These are phyloP conservation scores for Hypoxylon sp. DNA, from an alignment of 2,329 filamentous ascomycete genomes.

Conservation along the genomic window DNA sequence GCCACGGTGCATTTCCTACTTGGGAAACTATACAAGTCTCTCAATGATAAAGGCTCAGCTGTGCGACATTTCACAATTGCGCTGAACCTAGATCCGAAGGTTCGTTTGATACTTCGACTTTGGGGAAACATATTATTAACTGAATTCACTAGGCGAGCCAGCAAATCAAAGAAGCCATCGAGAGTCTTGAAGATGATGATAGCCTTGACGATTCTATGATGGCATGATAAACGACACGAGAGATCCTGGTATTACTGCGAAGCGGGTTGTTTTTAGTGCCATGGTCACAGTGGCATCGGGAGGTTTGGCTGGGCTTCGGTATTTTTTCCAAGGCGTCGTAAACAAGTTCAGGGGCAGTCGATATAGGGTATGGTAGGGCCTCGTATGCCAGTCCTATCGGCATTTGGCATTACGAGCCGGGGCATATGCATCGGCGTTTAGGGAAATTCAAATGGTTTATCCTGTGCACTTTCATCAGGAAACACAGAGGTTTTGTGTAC, in stretches of 20 bases:
- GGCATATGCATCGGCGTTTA: conserved; percentile 53
- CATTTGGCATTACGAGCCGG: conserved; percentile 43
- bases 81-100: conserved; percentile 96
- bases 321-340: conserved; percentile 31
- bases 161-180: conserved; percentile 97
- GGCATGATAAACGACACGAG: conserved; percentile 60
- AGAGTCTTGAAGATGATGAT: conserved; percentile 86
- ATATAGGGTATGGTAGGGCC: conserved; percentile 24
- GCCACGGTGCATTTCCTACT: conserved; percentile 96
- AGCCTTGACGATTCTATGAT: conserved; percentile 78
- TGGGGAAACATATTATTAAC: conserved; percentile 46
- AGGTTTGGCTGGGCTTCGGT: conserved; percentile 23
- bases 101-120: conserved; percentile 59
- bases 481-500: conserved; percentile 50
- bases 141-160: conserved; percentile 77
- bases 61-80: conserved; percentile 96
- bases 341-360: conserved; percentile 22
- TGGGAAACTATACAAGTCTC: conserved; percentile 82
- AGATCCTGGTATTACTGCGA: conserved; percentile 29
- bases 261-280: conserved; percentile 34
- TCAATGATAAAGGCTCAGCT: conserved; percentile 82
- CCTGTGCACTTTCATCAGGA: conserved; percentile 39
- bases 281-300: conserved; percentile 29
- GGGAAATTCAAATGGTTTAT: conserved; percentile 42
- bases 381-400: conserved; percentile 38